These are phyloP conservation scores for Actinomortierella ambigua DNA, from an alignment of 371 early-diverging fungal species.

Conservation along the genomic window DNA sequence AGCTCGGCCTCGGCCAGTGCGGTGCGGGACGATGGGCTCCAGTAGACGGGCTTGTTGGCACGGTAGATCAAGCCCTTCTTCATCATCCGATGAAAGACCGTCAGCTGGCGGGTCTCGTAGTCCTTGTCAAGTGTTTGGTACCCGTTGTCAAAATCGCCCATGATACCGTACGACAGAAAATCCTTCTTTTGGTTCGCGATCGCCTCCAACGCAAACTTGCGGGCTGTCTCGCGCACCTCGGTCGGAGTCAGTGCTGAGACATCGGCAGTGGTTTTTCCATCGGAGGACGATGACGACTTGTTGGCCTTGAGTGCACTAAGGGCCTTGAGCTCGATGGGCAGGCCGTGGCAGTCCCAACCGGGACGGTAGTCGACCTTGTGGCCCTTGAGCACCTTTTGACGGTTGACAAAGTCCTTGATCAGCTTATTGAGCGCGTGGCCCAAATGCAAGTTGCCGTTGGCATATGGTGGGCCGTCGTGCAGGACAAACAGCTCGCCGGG, in stretches of 20 bases:
- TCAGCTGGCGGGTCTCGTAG: constrained; percentile 81
- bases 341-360: constrained; percentile 97
- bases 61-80: constrained; percentile 57
- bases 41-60: constrained; percentile 82
- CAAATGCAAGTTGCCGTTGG: constrained; percentile 92
- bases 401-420: constrained; percentile 91
- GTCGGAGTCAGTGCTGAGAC: constrained; percentile 55
- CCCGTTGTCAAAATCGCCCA: constrained; percentile 87
- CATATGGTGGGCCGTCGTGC: constrained; percentile 98
- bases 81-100: constrained; percentile 80
- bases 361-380: constrained; percentile 86
- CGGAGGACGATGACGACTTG: neutral
- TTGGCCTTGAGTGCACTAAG: constrained; percentile 65
- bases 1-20: constrained; percentile 94
- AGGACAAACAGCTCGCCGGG: constrained; percentile 75
- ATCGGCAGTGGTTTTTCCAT: neutral
- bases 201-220: constrained; percentile 69
- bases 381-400: constrained; percentile 87
- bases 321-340: constrained; percentile 96
- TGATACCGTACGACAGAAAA: constrained; percentile 77
- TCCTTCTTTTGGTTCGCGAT: constrained; percentile 69
- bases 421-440: constrained; percentile 96
- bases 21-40: constrained; percentile 91
- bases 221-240: constrained; percentile 73
- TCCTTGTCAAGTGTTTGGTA: constrained; percentile 79